phyloP scores from a whole-genome alignment of 352 stramenopile genomes.

The Pythium coloratum region DNA sequence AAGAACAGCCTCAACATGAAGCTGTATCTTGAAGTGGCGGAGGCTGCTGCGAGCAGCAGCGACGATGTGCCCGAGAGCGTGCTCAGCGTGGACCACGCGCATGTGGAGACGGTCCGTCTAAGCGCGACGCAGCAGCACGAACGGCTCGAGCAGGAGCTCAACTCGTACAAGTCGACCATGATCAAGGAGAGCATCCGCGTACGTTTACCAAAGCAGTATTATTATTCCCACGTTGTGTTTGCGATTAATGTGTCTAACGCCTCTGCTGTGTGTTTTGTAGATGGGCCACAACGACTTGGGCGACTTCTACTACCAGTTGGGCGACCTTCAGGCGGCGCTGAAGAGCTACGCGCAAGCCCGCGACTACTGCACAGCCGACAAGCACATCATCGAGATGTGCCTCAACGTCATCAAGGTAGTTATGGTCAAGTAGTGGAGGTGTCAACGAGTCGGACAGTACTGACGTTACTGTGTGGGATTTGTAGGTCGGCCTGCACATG shows the following conservation, averaged over 20 bases:
- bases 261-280: conserved; percentile 28
- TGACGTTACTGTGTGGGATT: not conserved
- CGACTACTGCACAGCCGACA: conserved; percentile 90
- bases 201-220: not conserved
- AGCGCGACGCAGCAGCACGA: conserved; percentile 72
- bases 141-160: conserved; percentile 84
- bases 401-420: conserved; percentile 87
- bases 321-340: conserved; percentile 69
- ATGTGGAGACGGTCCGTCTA: conserved; percentile 68
- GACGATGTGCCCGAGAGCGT: conserved; percentile 39
- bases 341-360: conserved; percentile 86
- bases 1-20: conserved; percentile 68
- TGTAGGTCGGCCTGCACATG: conserved; percentile 77
- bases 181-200: conserved; percentile 92
- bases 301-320: conserved; percentile 86
- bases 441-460: not conserved
- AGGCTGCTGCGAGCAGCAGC: conserved; percentile 28
- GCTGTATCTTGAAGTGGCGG: conserved; percentile 62
- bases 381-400: conserved; percentile 90
- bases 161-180: conserved; percentile 91
- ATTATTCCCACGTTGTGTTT: no score
- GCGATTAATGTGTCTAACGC: no score
- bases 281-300: conserved; percentile 89
- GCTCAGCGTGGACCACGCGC: conserved; percentile 37
- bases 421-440: not conserved